Base-by-base conservation (phyloP, 2,329 filamentous ascomycete species). In the Fusarium zealandicum region DNA sequence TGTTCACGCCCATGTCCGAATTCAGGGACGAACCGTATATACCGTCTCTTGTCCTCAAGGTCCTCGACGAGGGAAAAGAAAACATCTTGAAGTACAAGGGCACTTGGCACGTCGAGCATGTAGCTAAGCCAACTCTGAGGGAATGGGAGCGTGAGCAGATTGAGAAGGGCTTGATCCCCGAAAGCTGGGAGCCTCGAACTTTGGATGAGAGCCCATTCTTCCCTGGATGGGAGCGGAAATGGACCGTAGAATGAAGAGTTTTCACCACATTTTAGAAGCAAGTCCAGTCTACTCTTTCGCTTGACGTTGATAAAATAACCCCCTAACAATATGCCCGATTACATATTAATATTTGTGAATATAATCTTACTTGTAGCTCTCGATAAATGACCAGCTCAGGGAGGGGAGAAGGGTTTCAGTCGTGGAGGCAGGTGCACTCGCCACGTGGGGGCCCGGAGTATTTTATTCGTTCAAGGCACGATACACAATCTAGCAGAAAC, bases 61-160 rank as follows among this genome's bases (percentile, higher is more conserved):
- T 95, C 1, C 65, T 93, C n/a, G 82, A 78, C 4, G 66, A 69
- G 13, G 70, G 69, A 0, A 92, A 92, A 73, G 80, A 80, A 68
- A 84, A 73, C 32, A 66, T 93, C 9, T 86, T 93, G 85, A 81
- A 87, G 63, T 95, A 95, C 68, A 96, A 96, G 76, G 85, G 81
- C n/a, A 89, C 87, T 0, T 91, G 88, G 85, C 89, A 93, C 72
- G 86, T 88, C 2, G 86, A 93, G 70, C 88, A 92, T 72, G 81
- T 92, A 0, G 83, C 85, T 0, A 76, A 90, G 41, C 88, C 89
- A 0, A 79, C 80, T 0, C 66, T 95, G 55, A 81, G 86, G 64
- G 69, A 76, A 59, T 95, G 83, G 76, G 83, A 82, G 35, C 75
- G 72, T 38, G 87, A 90, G 71, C 91, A 96, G 74, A 75, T 84